Conservation (phyloP, 169 alveolate genomes). For the Cryptosporidium parvum region DNA sequence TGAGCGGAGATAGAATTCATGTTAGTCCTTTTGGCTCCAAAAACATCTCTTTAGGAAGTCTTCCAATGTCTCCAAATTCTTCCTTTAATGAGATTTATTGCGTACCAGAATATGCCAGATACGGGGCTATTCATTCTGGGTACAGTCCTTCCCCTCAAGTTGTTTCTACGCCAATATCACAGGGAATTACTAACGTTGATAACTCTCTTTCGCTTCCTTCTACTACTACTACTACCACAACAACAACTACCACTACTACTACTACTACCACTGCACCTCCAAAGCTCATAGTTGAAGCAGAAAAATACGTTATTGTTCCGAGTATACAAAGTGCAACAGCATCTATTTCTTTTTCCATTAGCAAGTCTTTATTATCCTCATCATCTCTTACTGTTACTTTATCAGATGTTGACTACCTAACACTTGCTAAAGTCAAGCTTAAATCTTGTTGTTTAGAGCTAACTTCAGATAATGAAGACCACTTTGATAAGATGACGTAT, state of each 20-base stretch:
- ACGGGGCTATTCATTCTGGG: slow-evolving; percentile 17
- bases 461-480: slow-evolving; percentile 22
- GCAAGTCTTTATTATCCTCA: background rate
- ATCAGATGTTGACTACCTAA: background rate
- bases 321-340: slow-evolving; percentile 66
- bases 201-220: slow-evolving; percentile 57
- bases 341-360: slow-evolving; percentile 41
- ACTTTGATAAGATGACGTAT: slow-evolving; percentile 24
- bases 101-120: background rate
- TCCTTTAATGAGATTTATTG: slow-evolving; percentile 34
- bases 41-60: slow-evolving; percentile 41
- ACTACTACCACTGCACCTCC: slow-evolving; percentile 65
- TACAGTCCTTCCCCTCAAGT: slow-evolving; percentile 51
- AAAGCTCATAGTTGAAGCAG: slow-evolving; percentile 3
- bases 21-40: slow-evolving; percentile 58
- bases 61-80: slow-evolving; percentile 2
- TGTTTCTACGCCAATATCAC: slow-evolving; percentile 44
- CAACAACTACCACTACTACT: slow-evolving; percentile 63
- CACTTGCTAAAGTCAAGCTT: background rate
- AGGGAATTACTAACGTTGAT: slow-evolving; percentile 43
- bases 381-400: background rate
- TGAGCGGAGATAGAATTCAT: slow-evolving; percentile 18
- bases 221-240: slow-evolving; percentile 56
- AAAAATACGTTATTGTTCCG: slow-evolving; percentile 56
- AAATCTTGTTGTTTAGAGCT: slow-evolving; percentile 52